These are phyloP conservation scores for Komagataella pseudopastoris DNA, from an alignment of 805 yeast genomes.

Conservation along the genomic window DNA sequence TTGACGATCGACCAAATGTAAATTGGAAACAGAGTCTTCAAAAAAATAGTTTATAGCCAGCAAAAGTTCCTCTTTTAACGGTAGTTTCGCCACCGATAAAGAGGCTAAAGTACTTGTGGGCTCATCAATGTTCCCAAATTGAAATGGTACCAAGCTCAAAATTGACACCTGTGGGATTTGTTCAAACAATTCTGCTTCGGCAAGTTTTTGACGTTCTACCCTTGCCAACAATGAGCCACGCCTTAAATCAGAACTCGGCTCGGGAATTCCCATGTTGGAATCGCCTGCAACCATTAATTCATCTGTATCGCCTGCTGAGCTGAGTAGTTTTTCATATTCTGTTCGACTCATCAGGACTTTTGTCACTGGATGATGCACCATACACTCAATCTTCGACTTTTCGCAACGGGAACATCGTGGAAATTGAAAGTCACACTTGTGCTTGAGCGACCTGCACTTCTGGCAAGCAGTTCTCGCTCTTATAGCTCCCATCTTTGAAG, in stretches of 20 bases:
- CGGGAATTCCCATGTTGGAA: background rate
- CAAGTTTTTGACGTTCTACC: background rate
- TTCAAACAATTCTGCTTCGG: background rate
- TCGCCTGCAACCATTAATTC: background rate
- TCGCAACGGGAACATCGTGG: constrained; percentile 12
- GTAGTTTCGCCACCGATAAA: background rate
- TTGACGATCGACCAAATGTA: background rate
- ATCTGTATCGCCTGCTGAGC: background rate
- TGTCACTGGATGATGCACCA: constrained; percentile 9
- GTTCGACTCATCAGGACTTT: constrained; percentile 3
- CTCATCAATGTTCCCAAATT: background rate
- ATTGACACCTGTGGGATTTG: background rate
- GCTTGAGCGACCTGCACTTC: constrained; percentile 12
- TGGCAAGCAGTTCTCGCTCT: constrained; percentile 10
- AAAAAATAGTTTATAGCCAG: background rate
- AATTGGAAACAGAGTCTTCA: background rate
- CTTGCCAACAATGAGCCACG: background rate
- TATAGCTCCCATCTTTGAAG: constrained; percentile 4
- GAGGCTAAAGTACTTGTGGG: background rate
- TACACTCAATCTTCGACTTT: constrained; percentile 7
- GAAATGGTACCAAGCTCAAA: background rate
- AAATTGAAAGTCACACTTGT: constrained; percentile 10
- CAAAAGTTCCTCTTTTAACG: background rate
- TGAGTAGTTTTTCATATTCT: background rate
- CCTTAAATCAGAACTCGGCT: background rate